phyloP scores from a whole-genome alignment of 352 stramenopile genomes.

The Globisporangium parvum region DNA sequence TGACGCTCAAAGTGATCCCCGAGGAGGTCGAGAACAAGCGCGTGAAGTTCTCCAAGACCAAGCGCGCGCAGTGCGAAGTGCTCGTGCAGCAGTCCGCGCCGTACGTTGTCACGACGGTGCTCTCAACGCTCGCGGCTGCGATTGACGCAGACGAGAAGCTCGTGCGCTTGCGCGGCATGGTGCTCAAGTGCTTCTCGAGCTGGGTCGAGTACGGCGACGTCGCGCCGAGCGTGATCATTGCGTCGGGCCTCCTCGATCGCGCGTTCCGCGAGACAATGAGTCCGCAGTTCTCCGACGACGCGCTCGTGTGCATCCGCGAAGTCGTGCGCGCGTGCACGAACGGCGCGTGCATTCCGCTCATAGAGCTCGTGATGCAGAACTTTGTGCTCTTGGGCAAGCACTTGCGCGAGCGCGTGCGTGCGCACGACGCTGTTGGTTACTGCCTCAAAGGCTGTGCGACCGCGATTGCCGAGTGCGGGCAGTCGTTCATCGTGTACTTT shows the following conservation, averaged over 20 bases:
- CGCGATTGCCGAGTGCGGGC: slow-evolving; percentile 66
- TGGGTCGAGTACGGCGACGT: slow-evolving; percentile 75
- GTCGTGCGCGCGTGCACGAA: slow-evolving; percentile 54
- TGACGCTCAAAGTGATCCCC: slow-evolving; percentile 70
- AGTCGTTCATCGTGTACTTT: slow-evolving; percentile 74
- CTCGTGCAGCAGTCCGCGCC: slow-evolving; percentile 62
- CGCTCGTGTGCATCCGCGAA: slow-evolving; percentile 60
- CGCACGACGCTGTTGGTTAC: slow-evolving; percentile 27
- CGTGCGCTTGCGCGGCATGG: slow-evolving; percentile 30
- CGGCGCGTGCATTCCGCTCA: slow-evolving; percentile 55
- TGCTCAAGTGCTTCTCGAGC: slow-evolving; percentile 60
- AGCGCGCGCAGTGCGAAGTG: slow-evolving; percentile 52
- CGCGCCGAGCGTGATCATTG: slow-evolving; percentile 41
- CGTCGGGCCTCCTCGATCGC: slow-evolving; percentile 49
- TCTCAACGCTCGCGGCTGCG: slow-evolving; percentile 45
- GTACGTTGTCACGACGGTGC: slow-evolving; percentile 49
- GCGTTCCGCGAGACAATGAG: slow-evolving; percentile 49
- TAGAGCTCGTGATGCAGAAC: slow-evolving; percentile 74
- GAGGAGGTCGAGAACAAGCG: slow-evolving; percentile 77
- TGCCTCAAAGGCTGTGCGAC: slow-evolving; percentile 44
- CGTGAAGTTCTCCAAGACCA: slow-evolving; percentile 70
- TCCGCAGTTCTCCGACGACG: slow-evolving; percentile 31
- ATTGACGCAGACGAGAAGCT: slow-evolving; percentile 57
- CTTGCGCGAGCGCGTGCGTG: slow-evolving; percentile 28
- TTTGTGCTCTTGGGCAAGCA: slow-evolving; percentile 70